Conservation (phyloP, 139 green algal genomes). For the Picochlorum sp. region DNA sequence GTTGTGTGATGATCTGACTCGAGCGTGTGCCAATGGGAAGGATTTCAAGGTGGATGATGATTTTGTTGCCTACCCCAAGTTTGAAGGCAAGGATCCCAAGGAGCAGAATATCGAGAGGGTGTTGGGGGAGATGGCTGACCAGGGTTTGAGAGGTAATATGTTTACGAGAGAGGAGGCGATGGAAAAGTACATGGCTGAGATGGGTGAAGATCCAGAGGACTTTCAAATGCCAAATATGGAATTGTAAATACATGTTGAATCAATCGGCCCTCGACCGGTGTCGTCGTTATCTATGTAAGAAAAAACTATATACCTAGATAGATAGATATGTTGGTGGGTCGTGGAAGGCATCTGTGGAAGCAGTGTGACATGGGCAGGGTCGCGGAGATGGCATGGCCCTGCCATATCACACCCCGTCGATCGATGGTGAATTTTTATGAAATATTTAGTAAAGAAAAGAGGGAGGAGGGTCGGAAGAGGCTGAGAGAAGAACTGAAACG, state of each 20-base stretch:
- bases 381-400: no score
- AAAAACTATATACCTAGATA: no score
- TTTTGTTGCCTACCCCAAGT: constrained; percentile 26
- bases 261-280: no score
- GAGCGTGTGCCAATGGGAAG: constrained; percentile 43
- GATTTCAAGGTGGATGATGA: constrained; percentile 5
- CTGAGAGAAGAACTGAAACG: constrained; percentile 42
- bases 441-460: constrained; percentile 36
- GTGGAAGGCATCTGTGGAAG: background rate
- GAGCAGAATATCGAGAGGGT: constrained; percentile 48
- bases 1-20: constrained; percentile 59
- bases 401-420: background rate
- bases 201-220: constrained; percentile 6
- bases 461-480: constrained; percentile 13
- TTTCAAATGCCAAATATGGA: constrained; percentile 8
- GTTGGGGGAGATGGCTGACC: constrained; percentile 44
- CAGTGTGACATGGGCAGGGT: no score
- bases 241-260: background rate
- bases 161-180: constrained; percentile 52
- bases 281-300: no score
- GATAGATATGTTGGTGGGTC: no score
- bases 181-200: constrained; percentile 26
- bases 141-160: constrained; percentile 51
- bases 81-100: constrained; percentile 29
- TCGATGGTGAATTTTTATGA: constrained; percentile 13